Base-by-base conservation (phyloP, 1,139 yeast species). In the Debaryomycetaceae sp. region DNA sequence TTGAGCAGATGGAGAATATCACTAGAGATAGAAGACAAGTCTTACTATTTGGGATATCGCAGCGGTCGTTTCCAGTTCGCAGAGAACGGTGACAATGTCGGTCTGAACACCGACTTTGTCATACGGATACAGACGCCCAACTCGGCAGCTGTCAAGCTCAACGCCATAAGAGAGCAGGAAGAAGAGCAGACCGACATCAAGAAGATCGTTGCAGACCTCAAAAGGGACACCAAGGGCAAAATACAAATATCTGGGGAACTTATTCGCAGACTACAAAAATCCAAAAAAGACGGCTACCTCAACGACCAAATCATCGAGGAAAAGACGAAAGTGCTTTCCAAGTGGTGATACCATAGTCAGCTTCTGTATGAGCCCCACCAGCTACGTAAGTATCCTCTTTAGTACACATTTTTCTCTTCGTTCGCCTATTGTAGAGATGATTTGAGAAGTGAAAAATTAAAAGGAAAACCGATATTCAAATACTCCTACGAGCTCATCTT, bases 271-370 rank as follows among this genome's bases (percentile, higher is more conserved):
- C 33, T 50, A 13, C 47, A 46, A 34, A 31, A 31, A 4, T 48
- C 53, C 38, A 37, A 42, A 24, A 29, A 43, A 31, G 29, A 33
- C 6, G 52, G 52, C 3, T 38, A 40, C 22, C 36, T 50, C 6
- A 45, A 50, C 37, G 53, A 50, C 34, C 48, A 45, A 13, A 22
- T 50, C 6, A 43, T 50, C 13, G 45, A 44, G 37, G 53, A 50
- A 39, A 50, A 48, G 34, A 24, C 44, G 7, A 44, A 36, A 27
- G 39, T 42, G 17, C 38, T 38, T 7, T 45, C 51, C 3, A 39
- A 40, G 20, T 43, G 52, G 45, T 49, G 41, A 31, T 9, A 11
- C 23, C 22, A 9, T 17, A 17, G 4, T 17, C 3, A 2, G 20
- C 20, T 17, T 2, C 20, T 17, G 20, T 17, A 17, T 17, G 4